phyloP scores from a whole-genome alignment of 768 basidiomycete genomes.

The Naematelia aurantialba region DNA sequence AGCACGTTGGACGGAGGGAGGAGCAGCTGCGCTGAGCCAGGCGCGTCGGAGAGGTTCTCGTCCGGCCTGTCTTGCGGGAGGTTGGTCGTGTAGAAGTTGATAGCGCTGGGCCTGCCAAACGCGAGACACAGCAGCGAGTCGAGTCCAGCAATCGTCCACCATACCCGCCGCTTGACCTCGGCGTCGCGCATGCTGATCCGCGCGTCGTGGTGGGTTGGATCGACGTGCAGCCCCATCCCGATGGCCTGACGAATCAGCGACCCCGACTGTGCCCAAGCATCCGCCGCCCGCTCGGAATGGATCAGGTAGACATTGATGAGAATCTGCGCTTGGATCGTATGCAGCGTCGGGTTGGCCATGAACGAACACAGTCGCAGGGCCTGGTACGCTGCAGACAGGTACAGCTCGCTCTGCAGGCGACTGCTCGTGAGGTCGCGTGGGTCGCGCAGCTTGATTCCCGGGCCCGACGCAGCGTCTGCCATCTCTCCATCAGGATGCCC shows the following conservation, averaged over 20 bases:
- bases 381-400: slow-evolving; percentile 49
- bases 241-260: slow-evolving; percentile 44
- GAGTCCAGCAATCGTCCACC: slow-evolving; percentile 49
- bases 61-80: slow-evolving; percentile 47
- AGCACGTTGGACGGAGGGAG: slow-evolving; percentile 34
- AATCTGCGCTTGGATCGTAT: slow-evolving; percentile 41
- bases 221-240: slow-evolving; percentile 48
- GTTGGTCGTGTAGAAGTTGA: slow-evolving; percentile 46
- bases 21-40: slow-evolving; percentile 26
- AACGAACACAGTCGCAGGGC: slow-evolving; percentile 47
- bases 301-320: slow-evolving; percentile 45
- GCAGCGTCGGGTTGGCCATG: slow-evolving; percentile 44
- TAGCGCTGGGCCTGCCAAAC: slow-evolving; percentile 44
- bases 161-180: slow-evolving; percentile 42
- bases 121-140: slow-evolving; percentile 46
- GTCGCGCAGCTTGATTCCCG: slow-evolving; percentile 14
- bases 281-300: slow-evolving; percentile 42
- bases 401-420: slow-evolving; percentile 47
- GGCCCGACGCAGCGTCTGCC: slow-evolving; percentile 1
- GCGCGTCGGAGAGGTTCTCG: slow-evolving; percentile 35
- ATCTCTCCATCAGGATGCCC: slow-evolving; percentile 26
- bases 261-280: slow-evolving; percentile 44
- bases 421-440: slow-evolving; percentile 45
- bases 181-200: slow-evolving; percentile 42
- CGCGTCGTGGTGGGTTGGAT: slow-evolving; percentile 41